Percentiles rank a stretch among this genome's conserved stretches.
Conservation (phyloP, 208 protist species). For the Wallacemonas sp. region DNA sequence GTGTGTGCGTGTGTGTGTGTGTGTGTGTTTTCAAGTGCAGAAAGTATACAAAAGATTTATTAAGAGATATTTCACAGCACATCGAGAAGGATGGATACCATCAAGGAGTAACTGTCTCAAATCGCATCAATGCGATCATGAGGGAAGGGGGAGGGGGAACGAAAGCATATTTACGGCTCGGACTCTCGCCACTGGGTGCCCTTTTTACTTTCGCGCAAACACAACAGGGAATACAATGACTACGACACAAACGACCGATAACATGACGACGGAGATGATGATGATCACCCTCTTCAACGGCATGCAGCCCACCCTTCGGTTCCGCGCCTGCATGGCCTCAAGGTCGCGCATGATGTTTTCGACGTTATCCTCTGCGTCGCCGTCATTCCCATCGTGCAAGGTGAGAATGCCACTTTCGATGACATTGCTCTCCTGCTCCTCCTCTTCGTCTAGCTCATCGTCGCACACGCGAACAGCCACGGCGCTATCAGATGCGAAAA, state of each 20-base stretch:
- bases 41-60: no score
- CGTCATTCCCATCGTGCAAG: neutral
- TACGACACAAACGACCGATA: conserved; percentile 13
- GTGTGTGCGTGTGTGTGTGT: no score
- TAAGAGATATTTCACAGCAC: no score
- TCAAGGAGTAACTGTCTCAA: no score
- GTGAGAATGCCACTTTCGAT: conserved; percentile 18
- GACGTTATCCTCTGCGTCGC: neutral
- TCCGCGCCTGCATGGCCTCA: neutral
- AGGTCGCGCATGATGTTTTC: neutral
- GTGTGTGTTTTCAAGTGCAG: no score
- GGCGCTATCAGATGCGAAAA: conserved; percentile 3
- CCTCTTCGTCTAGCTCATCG: neutral
- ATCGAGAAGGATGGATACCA: no score
- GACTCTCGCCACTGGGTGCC: neutral
- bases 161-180: no score
- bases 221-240: conserved; percentile 9
- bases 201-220: conserved; percentile 3
- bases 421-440: conserved; percentile 19
- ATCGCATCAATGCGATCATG: no score
- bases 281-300: neutral
- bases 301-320: neutral
- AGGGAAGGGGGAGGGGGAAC: no score
- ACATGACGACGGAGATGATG: conserved; percentile 1
- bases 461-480: neutral